phyloP scores from a whole-genome alignment of 2,329 filamentous ascomycete genomes.

The Neocatenulostroma microsporum region DNA sequence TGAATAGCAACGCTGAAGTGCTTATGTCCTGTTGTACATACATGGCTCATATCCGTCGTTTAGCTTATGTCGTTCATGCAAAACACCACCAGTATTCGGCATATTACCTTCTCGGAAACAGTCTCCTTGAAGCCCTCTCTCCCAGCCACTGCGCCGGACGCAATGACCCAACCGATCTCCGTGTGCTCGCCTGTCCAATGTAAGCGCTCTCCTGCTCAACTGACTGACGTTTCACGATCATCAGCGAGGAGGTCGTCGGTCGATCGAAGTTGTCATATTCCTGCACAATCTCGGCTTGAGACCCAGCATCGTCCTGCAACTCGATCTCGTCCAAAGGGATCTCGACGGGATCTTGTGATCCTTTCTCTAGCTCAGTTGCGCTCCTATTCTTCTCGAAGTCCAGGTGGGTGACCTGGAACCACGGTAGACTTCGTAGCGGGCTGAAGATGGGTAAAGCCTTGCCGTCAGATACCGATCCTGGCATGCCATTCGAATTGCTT shows the following conservation, averaged over 20 bases:
- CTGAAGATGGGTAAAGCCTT: constrained; percentile 6
- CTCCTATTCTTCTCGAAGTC: constrained; percentile 8
- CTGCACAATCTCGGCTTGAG: constrained; percentile 6
- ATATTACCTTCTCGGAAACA: too few relatives aligned
- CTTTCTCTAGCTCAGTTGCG: constrained; percentile 1
- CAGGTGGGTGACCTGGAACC: constrained; percentile 11
- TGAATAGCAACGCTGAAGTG: too few relatives aligned
- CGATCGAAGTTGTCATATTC: neutral
- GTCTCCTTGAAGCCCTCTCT: too few relatives aligned
- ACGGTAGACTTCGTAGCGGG: constrained; percentile 12
- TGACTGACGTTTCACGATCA: constrained; percentile 16
- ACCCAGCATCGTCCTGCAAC: constrained; percentile 4
- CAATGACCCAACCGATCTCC: constrained; percentile 1
- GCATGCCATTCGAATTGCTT: constrained; percentile 1
- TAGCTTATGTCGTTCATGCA: too few relatives aligned
- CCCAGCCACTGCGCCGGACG: neutral
- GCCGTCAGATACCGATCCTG: constrained; percentile 1
- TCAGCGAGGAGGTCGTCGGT: constrained; percentile 11
- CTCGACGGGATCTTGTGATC: constrained; percentile 3
- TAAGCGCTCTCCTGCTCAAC: constrained; percentile 16
- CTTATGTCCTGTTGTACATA: too few relatives aligned
- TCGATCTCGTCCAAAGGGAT: constrained; percentile 5
- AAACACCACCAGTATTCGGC: too few relatives aligned
- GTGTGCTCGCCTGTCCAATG: neutral
- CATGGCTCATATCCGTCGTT: too few relatives aligned